Evolutionary conservation across 2,329 filamentous ascomycete genomes (phyloP).

Genomic region (Cordyceps farinosa): DNA sequence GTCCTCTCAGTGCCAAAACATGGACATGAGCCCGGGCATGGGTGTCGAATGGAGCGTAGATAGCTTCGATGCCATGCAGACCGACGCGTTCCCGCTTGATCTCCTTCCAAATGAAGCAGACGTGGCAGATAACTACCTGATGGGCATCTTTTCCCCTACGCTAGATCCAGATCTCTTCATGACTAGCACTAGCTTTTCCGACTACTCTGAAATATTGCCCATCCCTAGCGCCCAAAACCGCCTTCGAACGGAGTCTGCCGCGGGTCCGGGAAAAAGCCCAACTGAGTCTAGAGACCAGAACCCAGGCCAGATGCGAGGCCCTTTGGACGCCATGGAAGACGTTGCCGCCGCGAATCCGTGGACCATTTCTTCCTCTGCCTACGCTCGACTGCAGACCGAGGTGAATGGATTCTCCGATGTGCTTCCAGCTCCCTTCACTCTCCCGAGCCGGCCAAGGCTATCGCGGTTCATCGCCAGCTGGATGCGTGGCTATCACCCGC

Average conservation of each 20-base stretch:
- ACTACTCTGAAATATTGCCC: too few species aligned
- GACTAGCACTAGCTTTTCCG: not conserved
- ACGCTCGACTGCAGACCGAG: slow-evolving; percentile 18
- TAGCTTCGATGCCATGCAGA: not conserved
- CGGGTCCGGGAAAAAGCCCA: not conserved
- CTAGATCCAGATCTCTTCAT: not conserved
- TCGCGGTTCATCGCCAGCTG: slow-evolving; percentile 49
- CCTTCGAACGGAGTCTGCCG: not conserved
- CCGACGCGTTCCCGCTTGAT: slow-evolving; percentile 3
- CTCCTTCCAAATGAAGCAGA: slow-evolving; percentile 19
- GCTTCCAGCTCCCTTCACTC: slow-evolving; percentile 42
- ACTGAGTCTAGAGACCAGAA: not conserved
- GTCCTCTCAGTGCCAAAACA: too few species aligned
- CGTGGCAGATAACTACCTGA: slow-evolving; percentile 19
- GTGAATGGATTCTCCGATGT: slow-evolving; percentile 26
- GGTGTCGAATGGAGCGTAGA: not conserved
- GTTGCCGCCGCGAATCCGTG: slow-evolving; percentile 19
- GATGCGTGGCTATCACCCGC: slow-evolving; percentile 47
- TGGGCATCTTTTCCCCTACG: not conserved
- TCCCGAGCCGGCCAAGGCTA: slow-evolving; percentile 46
- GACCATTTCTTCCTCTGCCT: slow-evolving; percentile 19
- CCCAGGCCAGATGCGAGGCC: not conserved
- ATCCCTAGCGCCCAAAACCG: too few species aligned
- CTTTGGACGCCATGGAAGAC: slow-evolving; percentile 17
- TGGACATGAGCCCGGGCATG: too few species aligned